Evolutionary conservation across 805 yeast species (phyloP).

Genomic region (Priceomyces melissophilus): DNA sequence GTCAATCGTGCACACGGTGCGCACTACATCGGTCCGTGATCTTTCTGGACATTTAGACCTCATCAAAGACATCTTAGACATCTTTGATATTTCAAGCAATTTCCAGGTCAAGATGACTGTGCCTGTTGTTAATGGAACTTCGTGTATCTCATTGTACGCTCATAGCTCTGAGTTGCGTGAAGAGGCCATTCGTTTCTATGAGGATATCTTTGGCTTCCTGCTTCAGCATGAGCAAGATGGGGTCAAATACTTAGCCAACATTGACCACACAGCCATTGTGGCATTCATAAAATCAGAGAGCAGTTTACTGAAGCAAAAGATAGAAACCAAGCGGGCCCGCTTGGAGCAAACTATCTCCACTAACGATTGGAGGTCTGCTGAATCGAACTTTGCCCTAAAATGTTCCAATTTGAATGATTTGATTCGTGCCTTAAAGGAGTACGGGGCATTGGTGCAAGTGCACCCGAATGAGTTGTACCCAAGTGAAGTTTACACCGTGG

Average conservation of each 20-base stretch:
- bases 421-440: constrained; percentile 27
- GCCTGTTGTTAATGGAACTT: constrained; percentile 55
- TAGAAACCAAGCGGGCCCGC: constrained; percentile 11
- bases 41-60: not conserved
- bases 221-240: constrained; percentile 18
- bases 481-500: constrained; percentile 68
- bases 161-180: constrained; percentile 41
- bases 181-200: constrained; percentile 56
- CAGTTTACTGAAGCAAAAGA: constrained; percentile 15
- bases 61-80: not conserved
- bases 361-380: constrained; percentile 50
- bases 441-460: constrained; percentile 44
- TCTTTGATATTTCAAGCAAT: not conserved
- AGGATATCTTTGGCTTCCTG: constrained; percentile 36
- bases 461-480: constrained; percentile 75
- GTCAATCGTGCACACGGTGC: not conserved
- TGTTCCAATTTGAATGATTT: constrained; percentile 38
- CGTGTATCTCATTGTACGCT: constrained; percentile 53
- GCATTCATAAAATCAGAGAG: constrained; percentile 15
- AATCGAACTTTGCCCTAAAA: constrained; percentile 45
- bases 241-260: constrained; percentile 19
- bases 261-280: constrained; percentile 19
- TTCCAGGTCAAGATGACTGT: constrained; percentile 13
- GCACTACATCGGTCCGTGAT: constrained; percentile 4
- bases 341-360: constrained; percentile 15